phyloP scores from a whole-genome alignment of 2,329 filamentous ascomycete genomes.

The Daldinia sp. region DNA sequence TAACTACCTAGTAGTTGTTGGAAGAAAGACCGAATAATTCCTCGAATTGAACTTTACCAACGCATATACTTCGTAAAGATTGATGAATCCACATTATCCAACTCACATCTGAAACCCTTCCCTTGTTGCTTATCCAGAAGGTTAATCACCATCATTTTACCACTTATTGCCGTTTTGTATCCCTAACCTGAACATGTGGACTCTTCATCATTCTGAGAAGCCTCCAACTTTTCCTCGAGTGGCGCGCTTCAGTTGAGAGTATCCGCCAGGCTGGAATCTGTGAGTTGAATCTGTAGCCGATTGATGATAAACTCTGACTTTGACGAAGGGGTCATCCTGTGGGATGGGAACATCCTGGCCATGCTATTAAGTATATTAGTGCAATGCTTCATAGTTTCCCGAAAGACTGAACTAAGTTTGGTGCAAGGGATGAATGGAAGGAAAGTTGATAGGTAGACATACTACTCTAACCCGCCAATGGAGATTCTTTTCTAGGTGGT shows the following conservation, averaged over 20 bases:
- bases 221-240: constrained; percentile 8
- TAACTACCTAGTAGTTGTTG: too few species aligned
- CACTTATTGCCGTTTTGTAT: not conserved
- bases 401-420: too few species aligned
- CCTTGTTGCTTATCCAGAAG: not conserved
- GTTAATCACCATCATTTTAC: not conserved
- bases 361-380: not conserved
- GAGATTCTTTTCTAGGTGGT: constrained; percentile 15
- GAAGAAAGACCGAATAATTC: too few species aligned
- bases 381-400: too few species aligned
- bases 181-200: not conserved
- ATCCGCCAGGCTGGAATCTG: not conserved
- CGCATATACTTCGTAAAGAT: too few species aligned
- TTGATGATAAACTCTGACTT: constrained; percentile 3
- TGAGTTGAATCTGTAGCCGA: not conserved
- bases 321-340: constrained; percentile 5
- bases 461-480: constrained; percentile 16
- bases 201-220: not conserved
- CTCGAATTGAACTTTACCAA: too few species aligned
- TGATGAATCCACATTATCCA: too few species aligned
- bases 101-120: not conserved
- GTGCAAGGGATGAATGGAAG: too few species aligned
- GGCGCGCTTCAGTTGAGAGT: not conserved
- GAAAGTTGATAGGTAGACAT: not conserved
- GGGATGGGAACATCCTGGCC: not conserved